Conservation (phyloP, 2,329 filamentous ascomycete genomes). For the Aspergillus hiratsukae region DNA sequence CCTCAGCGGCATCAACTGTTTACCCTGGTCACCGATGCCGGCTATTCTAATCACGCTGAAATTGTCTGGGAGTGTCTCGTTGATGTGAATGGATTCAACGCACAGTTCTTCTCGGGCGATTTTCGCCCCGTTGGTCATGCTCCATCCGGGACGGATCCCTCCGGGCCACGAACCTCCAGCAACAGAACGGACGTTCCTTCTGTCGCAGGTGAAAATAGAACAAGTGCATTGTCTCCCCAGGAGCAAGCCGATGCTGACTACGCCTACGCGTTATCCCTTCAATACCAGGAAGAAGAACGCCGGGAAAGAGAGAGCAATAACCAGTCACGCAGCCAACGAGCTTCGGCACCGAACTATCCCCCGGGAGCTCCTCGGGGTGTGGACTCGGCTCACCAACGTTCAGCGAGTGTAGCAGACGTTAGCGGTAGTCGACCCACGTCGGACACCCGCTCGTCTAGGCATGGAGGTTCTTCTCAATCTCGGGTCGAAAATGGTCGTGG, state of each 20-base stretch:
- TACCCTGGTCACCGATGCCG: conserved; percentile 86
- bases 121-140: conserved; percentile 75
- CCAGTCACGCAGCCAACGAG: conserved; percentile 21
- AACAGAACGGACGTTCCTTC: conserved; percentile 10
- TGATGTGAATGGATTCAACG: conserved; percentile 77
- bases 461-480: conserved; percentile 14
- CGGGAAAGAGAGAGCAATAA: conserved; percentile 51
- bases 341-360: conserved; percentile 18
- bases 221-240: conserved; percentile 41
- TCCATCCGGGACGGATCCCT: conserved; percentile 25
- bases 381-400: conserved; percentile 9
- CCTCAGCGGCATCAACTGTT: conserved; percentile 70
- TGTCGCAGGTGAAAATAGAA: conserved; percentile 10
- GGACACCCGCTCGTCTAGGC: conserved; percentile 21
- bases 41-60: conserved; percentile 81
- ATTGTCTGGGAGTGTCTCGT: conserved; percentile 94
- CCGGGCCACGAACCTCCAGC: conserved; percentile 24
- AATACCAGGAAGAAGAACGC: conserved; percentile 90
- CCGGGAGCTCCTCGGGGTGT: conserved; percentile 11
- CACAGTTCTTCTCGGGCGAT: conserved; percentile 84
- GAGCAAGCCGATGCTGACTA: conserved; percentile 69
- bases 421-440: conserved; percentile 9
- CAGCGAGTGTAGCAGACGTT: conserved; percentile 20
- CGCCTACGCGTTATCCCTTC: conserved; percentile 83
- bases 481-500: conserved; percentile 25